Evolutionary conservation across 352 stramenopile species (phyloP), one percentile per base, ranked within the genome.

Genomic region (Pythium biforme): DNA sequence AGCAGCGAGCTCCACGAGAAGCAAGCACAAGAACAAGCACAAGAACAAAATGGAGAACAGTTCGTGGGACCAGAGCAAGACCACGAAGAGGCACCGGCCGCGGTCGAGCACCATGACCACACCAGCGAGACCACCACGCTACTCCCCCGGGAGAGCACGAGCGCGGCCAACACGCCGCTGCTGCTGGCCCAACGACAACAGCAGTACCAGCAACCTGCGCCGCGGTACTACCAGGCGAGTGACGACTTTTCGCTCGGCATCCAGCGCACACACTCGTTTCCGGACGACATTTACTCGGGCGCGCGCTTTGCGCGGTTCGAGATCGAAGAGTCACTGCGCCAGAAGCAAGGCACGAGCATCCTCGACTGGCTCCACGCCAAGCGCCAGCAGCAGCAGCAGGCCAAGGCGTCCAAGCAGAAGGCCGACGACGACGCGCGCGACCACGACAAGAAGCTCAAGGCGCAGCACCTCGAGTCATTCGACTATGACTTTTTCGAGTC

Each of bases 401-500:
- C 61, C 10, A 59, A 64, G 15, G 26, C 22, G 0, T 14, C 53
- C 15, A 55, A 73, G 25, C 72, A 75, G 23, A 70, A 79, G 25
- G 39, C 72, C 37, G 50, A 74, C 25, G 72, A 78, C 39, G 70
- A 79, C 22, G 77, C 74, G 37, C 53, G 67, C 6, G 83, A 92
- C 71, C 58, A 83, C 27, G 77, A 90, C 33, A 95, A 95, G 61
- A 74, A 81, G 14, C 58, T 79, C 58, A 94, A 94, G 69, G 86
- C 86, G 27, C 86, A 95, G 68, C 86, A 95, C 48, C 80, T 91
- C 23, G 86, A 95, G 64, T 90, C 77, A 12, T 95, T 78, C 64
- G 88, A 89, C 74, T 95, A 95, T 50, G 86, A 95, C 66, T 92
- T 92, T 66, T 95, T 93, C 52, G 86, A 95, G 66, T 87, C 73